Evolutionary conservation across 345 rosid species (phyloP), one percentile per base, ranked within the genome.

Genomic region (Hibiscus tridactylites): DNA sequence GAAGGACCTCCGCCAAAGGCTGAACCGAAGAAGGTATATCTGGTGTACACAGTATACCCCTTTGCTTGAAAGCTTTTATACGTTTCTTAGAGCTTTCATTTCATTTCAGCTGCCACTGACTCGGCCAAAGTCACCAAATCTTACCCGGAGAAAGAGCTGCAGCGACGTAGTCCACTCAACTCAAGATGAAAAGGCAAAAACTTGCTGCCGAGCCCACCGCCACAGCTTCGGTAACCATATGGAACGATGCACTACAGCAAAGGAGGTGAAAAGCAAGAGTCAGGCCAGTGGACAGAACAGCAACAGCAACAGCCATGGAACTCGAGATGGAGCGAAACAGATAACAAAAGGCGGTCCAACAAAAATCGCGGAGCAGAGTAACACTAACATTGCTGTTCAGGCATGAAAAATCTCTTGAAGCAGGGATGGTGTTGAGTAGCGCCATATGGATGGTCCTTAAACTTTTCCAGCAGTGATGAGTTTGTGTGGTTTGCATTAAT

Each of bases 141-240:
- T 88, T 42, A 73, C 76, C 77, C 85, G 97, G 44, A 87, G 98
- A 84, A 95, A 82, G 91, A 95, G 99, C 88, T 90, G 92, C 65
- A 68, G 89, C 33, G 97, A 91, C 80, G 86, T 85, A 16, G 67
- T 81, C 72, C 74, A 46, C 54, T 29, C 88, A 58, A 71, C 79
- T 71, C 78, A 59, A 46, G 93, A 81, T 26, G 90, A 78, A 71
- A 88, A 79, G 66, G 88, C 78, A 74, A 86, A 82, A 78, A 82
- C 72, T 73, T 85, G 91, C 85, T 82, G 73, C 63, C 81, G 86
- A 24, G 71, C 75, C 62, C 81, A 84, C 63, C 94, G 97, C 65
- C 90, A 88, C 78, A 94, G 97, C 79, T 61, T 84, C 5, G 90
- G 85, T 37, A 75, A 49, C 71, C 78, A 67, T 81, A 87, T 82